A percentile compares a stretch with the other conserved stretches of the same genome.
These are phyloP conservation scores for Umbelopsis ramanniana DNA, from an alignment of 192 early-diverging fungal genomes.

Conservation along the genomic window DNA sequence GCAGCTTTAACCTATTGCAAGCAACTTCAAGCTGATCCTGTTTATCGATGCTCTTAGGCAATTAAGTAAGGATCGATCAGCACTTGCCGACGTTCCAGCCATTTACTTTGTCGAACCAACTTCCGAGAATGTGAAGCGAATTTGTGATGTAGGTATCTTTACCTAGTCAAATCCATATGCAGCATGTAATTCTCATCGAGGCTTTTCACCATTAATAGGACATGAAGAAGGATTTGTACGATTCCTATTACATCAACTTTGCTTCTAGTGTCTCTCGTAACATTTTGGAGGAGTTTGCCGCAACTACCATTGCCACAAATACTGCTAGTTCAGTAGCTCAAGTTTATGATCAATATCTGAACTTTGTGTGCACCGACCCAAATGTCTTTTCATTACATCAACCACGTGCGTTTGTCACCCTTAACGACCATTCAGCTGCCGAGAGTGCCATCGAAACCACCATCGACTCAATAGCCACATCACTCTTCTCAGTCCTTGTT, in stretches of 20 bases:
- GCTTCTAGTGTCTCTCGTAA: conserved; percentile 82
- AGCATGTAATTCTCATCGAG: background rate
- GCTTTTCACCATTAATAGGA: conserved; percentile 61
- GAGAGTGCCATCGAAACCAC: conserved; percentile 83
- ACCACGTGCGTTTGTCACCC: conserved; percentile 71
- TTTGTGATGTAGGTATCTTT: conserved; percentile 70
- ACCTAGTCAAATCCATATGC: background rate
- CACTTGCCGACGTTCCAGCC: conserved; percentile 95
- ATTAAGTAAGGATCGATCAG: conserved; percentile 78
- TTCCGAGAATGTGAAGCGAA: conserved; percentile 78
- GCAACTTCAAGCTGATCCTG: conserved; percentile 3
- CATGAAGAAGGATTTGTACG: conserved; percentile 87
- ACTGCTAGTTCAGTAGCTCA: conserved; percentile 84
- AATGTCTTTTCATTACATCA: conserved; percentile 94
- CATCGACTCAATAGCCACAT: conserved; percentile 77
- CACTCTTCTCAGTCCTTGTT: conserved; percentile 89
- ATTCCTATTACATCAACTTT: conserved; percentile 97
- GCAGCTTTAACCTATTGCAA: background rate
- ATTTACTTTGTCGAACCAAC: conserved; percentile 95
- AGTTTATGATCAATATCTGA: conserved; percentile 97
- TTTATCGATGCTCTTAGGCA: conserved; percentile 56
- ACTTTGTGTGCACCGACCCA: conserved; percentile 90
- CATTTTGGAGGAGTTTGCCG: conserved; percentile 92
- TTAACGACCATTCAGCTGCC: conserved; percentile 84
- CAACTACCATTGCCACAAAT: conserved; percentile 74